Evolutionary conservation across 192 early-diverging fungal genomes (phyloP).

Genomic region (Dispira simplex): DNA sequence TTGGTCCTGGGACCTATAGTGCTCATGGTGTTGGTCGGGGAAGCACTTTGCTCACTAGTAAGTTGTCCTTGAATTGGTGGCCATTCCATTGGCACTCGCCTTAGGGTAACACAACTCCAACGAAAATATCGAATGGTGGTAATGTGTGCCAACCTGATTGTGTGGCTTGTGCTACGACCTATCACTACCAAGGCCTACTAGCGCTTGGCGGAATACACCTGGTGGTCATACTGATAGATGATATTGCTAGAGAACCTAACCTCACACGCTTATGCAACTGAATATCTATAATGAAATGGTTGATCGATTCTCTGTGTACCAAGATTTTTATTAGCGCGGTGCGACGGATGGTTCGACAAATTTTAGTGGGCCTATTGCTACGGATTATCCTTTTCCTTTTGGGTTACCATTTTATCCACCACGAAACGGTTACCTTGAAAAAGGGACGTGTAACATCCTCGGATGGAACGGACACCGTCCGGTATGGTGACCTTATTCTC

Average conservation of each 20-base stretch:
- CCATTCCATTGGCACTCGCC: too few species aligned
- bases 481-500: conserved; percentile 59
- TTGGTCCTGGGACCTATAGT: conserved; percentile 27
- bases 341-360: conserved; percentile 19
- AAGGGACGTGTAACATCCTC: conserved; percentile 29
- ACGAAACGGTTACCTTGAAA: conserved; percentile 42
- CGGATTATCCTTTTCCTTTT: conserved; percentile 43
- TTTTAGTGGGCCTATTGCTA: conserved; percentile 22
- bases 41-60: conserved; percentile 14
- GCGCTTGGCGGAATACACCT: too few species aligned
- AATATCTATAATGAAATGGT: background rate
- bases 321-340: conserved; percentile 14
- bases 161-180: too few species aligned
- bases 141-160: too few species aligned
- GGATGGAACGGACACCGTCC: conserved; percentile 5
- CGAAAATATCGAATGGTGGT: too few species aligned
- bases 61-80: conserved; percentile 2
- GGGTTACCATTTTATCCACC: conserved; percentile 63
- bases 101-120: too few species aligned
- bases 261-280: background rate
- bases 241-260: too few species aligned
- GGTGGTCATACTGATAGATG: too few species aligned
- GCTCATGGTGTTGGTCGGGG: conserved; percentile 22
- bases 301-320: background rate
- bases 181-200: too few species aligned